Evolutionary conservation across 2,329 filamentous ascomycete genomes (phyloP).

Genomic region (Torrubiella hemipterigena): DNA sequence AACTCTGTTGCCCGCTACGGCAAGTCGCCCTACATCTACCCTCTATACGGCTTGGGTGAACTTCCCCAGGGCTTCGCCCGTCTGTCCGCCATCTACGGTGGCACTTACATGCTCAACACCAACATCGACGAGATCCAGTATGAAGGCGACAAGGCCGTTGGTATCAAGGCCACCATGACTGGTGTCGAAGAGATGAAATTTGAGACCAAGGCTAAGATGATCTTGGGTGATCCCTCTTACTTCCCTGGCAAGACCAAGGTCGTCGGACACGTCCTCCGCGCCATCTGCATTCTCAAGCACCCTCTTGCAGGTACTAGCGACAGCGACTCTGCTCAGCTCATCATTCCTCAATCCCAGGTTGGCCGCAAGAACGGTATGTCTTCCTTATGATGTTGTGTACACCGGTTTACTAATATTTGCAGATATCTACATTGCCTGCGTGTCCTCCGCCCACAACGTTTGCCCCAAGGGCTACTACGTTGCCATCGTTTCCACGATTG

Average conservation of each 20-base stretch:
- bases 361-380: slow-evolving; percentile 83
- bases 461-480: slow-evolving; percentile 99
- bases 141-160: slow-evolving; percentile 73
- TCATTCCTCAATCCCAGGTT: slow-evolving; percentile 95
- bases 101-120: slow-evolving; percentile 99
- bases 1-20: slow-evolving; percentile 97
- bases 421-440: slow-evolving; percentile 96
- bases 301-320: slow-evolving; percentile 83
- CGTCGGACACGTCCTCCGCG: slow-evolving; percentile 82
- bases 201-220: slow-evolving; percentile 90
- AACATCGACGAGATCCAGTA: slow-evolving; percentile 82
- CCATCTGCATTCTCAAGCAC: slow-evolving; percentile 96
- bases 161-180: slow-evolving; percentile 96
- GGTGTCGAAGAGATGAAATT: slow-evolving; percentile 88
- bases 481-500: slow-evolving; percentile 94
- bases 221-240: slow-evolving; percentile 93
- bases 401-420: slow-evolving; percentile 4
- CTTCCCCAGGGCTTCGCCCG: slow-evolving; percentile 96
- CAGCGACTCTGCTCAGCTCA: slow-evolving; percentile 82
- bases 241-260: slow-evolving; percentile 84
- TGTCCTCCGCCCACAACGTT: slow-evolving; percentile 93
- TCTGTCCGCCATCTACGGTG: slow-evolving; percentile 94
- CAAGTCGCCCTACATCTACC: slow-evolving; percentile 99
- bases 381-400: neutral
- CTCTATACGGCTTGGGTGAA: slow-evolving; percentile 92